A percentile compares a stretch with the other conserved stretches of the same genome.
Conservation (phyloP, 352 stramenopile genomes). For the Phytophthora tentaculata region DNA sequence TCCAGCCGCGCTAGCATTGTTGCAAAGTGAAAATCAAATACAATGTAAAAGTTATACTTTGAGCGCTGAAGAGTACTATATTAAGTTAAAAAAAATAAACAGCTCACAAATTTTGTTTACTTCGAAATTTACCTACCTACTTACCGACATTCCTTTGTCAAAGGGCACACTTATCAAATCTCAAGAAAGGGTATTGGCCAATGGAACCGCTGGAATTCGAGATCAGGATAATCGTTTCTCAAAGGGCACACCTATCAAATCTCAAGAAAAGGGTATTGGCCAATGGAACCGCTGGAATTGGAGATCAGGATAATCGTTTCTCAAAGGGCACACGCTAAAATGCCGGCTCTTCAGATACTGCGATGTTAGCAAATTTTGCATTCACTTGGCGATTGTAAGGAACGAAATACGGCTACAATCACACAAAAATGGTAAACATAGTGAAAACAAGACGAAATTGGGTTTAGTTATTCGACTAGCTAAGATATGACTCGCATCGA, state of each 20-base stretch:
- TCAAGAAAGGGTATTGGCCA: neutral
- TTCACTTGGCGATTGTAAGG: neutral
- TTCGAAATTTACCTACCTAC: too few species aligned
- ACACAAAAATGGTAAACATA: neutral
- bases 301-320: neutral
- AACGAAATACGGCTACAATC: neutral
- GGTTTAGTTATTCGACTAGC: neutral
- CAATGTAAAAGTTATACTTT: too few species aligned
- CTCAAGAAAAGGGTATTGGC: neutral
- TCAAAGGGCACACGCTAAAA: neutral
- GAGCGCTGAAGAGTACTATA: too few species aligned
- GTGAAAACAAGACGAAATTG: neutral
- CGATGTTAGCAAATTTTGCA: neutral
- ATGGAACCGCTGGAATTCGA: neutral
- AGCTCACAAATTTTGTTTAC: too few species aligned
- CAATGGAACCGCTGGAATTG: neutral
- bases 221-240: neutral
- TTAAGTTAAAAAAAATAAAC: too few species aligned
- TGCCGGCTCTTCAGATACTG: neutral
- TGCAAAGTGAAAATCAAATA: constrained; percentile 1
- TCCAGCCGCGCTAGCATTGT: constrained; percentile 14
- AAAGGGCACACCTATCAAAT: neutral
- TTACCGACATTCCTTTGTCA: neutral
- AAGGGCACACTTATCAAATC: neutral
- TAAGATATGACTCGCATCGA: neutral